A percentile compares a stretch with the other conserved stretches of the same genome.
Evolutionary conservation across 768 basidiomycete genomes (phyloP).

Genomic region (Lentinula detonsa): DNA sequence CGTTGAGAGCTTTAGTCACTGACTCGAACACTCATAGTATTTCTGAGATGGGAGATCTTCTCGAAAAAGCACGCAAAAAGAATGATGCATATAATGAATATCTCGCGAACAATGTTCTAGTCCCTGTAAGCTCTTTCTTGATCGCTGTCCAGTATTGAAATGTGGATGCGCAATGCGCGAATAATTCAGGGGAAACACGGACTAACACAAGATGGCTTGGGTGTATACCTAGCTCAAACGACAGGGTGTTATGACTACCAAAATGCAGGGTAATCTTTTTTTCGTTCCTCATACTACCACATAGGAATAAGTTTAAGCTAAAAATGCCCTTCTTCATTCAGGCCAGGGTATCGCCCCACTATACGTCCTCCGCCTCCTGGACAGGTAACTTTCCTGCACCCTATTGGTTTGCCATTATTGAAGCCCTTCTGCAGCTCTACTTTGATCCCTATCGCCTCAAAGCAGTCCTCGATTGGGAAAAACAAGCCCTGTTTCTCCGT

Average conservation of each 20-base stretch:
- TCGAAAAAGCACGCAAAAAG: background rate
- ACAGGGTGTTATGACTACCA: background rate
- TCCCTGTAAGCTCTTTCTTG: background rate
- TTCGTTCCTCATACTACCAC: background rate
- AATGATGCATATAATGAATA: background rate
- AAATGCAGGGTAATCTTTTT: background rate
- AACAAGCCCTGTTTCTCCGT: background rate
- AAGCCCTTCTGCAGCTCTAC: background rate
- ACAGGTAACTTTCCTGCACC: background rate
- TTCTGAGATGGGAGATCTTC: background rate
- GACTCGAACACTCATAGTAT: background rate
- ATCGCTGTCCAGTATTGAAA: background rate
- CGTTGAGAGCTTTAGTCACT: background rate
- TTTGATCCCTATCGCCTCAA: constrained; percentile 7
- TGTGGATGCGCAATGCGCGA: background rate
- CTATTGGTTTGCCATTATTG: background rate
- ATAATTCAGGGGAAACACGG: background rate
- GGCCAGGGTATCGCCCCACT: background rate
- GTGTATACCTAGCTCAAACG: background rate
- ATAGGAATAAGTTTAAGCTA: too few species aligned
- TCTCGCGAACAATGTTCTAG: background rate
- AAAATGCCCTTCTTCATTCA: background rate
- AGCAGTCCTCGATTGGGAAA: constrained; percentile 4
- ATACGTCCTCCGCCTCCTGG: background rate
- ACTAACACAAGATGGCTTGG: background rate